Conservation (phyloP, 768 basidiomycete genomes). For the Cantharellus cinnabarinus region DNA sequence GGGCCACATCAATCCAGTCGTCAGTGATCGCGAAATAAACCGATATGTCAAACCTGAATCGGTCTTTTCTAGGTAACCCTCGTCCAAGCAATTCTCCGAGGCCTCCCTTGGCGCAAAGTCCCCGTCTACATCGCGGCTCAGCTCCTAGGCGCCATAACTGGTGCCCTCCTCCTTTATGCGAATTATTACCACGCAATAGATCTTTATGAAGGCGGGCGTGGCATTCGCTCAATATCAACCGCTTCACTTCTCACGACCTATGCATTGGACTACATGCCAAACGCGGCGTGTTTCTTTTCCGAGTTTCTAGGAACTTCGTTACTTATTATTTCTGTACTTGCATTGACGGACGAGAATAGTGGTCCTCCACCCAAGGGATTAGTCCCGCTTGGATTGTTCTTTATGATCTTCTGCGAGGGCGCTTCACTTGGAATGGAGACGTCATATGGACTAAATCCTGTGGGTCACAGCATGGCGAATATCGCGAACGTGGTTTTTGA, state of each 20-base stretch:
- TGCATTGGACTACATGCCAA: constrained; percentile 13
- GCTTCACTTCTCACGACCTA: constrained; percentile 41
- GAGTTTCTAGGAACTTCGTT: constrained; percentile 38
- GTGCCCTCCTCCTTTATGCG: constrained; percentile 35
- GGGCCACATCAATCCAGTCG: constrained; percentile 7
- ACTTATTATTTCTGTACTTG: constrained; percentile 33
- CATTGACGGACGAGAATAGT: constrained; percentile 33
- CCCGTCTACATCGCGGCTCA: constrained; percentile 46
- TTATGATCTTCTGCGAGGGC: constrained; percentile 38
- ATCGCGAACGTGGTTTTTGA: neutral
- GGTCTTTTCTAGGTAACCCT: constrained; percentile 4
- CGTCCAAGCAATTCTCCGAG: constrained; percentile 2
- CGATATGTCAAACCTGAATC: neutral
- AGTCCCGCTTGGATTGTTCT: constrained; percentile 33
- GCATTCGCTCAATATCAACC: constrained; percentile 14
- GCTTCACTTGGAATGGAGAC: constrained; percentile 42
- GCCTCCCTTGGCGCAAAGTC: constrained; percentile 8
- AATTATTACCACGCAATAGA: constrained; percentile 45
- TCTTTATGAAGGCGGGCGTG: constrained; percentile 29
- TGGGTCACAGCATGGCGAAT: neutral
- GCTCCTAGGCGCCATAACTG: constrained; percentile 43
- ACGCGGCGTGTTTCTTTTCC: neutral
- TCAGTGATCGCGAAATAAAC: neutral
- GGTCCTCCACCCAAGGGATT: constrained; percentile 28
- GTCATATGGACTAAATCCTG: neutral